phyloP scores from a whole-genome alignment of 331 rosid genomes.

The Telfairia occidentalis region DNA sequence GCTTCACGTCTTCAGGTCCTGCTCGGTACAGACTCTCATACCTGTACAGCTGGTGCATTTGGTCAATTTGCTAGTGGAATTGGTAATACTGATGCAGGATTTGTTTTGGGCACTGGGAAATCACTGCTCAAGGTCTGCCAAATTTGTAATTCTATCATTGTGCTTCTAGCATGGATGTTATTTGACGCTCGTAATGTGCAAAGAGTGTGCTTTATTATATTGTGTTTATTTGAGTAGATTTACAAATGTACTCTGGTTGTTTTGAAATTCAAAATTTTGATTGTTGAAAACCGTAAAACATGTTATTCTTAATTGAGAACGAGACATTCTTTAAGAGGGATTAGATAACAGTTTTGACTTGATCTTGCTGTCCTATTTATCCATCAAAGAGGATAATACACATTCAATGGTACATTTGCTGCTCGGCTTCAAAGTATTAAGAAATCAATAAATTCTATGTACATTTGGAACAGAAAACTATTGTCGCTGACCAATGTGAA shows the following conservation, averaged over 20 bases:
- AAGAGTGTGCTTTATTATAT: background rate
- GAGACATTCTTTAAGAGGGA: background rate
- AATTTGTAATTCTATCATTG: background rate
- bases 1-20: slow-evolving; percentile 44
- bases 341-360: background rate
- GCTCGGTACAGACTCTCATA: slow-evolving; percentile 95
- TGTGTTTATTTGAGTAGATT: background rate
- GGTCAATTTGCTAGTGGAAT: slow-evolving; percentile 97
- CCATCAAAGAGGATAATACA: background rate
- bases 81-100: slow-evolving; percentile 90
- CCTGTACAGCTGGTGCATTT: slow-evolving; percentile 97
- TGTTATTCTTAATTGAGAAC: background rate
- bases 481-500: background rate
- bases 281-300: background rate
- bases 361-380: background rate
- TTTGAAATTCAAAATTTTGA: background rate
- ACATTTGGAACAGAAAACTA: background rate
- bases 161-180: background rate
- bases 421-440: background rate
- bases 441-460: background rate
- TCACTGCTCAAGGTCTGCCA: slow-evolving; percentile 66
- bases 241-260: background rate
- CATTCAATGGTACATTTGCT: background rate
- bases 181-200: background rate
- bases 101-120: slow-evolving; percentile 86